phyloP scores from a whole-genome alignment of 495 filamentous ascomycete species.

The Penicillium samsonianum region DNA sequence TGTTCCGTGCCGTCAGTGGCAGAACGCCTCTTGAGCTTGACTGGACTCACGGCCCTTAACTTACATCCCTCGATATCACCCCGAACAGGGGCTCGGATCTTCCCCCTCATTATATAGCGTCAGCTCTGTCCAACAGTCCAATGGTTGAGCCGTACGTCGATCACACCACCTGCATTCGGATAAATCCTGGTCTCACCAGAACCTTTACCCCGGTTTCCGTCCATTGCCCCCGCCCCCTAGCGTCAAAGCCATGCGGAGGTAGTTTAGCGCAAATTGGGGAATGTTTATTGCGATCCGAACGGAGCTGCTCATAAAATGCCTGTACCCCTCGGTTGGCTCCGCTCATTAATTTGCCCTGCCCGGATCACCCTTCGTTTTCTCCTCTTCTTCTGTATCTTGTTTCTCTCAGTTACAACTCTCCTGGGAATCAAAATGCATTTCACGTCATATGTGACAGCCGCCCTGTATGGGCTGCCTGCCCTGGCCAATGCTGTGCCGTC shows the following conservation, averaged over 20 bases:
- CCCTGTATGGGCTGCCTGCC: conserved; percentile 40
- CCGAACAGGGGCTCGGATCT: conserved; percentile 23
- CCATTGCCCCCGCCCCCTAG: conserved; percentile 26
- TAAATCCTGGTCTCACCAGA: conserved; percentile 22
- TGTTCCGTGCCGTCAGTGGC: conserved; percentile 15
- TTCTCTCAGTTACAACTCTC: conserved; percentile 31
- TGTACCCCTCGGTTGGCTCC: conserved; percentile 31
- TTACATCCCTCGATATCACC: background rate
- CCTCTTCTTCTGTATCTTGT: conserved; percentile 34
- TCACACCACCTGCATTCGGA: conserved; percentile 25
- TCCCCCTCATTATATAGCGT: conserved; percentile 18
- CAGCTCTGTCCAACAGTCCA: conserved; percentile 8
- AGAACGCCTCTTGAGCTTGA: conserved; percentile 12
- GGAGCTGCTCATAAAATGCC: conserved; percentile 30
- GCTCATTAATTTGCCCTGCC: conserved; percentile 35
- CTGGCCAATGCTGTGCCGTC: conserved; percentile 28
- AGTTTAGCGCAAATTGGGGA: conserved; percentile 18
- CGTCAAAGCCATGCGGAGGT: conserved; percentile 30
- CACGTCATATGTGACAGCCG: conserved; percentile 37
- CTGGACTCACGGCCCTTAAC: background rate
- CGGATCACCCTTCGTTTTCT: conserved; percentile 36
- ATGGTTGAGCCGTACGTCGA: conserved; percentile 10
- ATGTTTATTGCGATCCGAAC: conserved; percentile 20
- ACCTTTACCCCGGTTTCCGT: conserved; percentile 31
- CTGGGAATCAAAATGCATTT: conserved; percentile 46